A percentile compares a stretch with the other conserved stretches of the same genome.
Evolutionary conservation across 352 stramenopile genomes (phyloP).

Genomic region (Globisporangium okanoganense): DNA sequence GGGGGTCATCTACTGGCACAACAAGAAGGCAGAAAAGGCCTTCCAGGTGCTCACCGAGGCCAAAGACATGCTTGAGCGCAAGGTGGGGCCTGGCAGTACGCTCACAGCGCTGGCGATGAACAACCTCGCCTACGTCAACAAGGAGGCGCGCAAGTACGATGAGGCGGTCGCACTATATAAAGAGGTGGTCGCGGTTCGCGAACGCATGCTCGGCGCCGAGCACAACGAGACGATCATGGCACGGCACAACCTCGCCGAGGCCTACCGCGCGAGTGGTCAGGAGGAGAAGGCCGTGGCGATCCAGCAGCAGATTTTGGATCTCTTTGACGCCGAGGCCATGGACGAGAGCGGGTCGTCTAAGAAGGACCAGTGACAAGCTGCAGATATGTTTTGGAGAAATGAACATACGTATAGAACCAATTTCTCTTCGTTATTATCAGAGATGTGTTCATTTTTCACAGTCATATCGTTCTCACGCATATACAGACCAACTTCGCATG

Average conservation of each 20-base stretch:
- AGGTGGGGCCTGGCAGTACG: conserved; percentile 48
- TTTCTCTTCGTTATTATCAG: too few relatives aligned
- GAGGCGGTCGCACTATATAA: conserved; percentile 66
- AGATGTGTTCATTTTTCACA: too few relatives aligned
- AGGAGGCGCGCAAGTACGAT: conserved; percentile 67
- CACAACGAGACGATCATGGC: conserved; percentile 85
- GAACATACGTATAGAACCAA: conserved; percentile 1
- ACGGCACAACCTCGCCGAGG: conserved; percentile 76
- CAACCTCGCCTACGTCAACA: conserved; percentile 79
- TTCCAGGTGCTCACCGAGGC: conserved; percentile 60
- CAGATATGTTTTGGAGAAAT: background rate
- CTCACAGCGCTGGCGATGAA: conserved; percentile 80
- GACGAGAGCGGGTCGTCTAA: conserved; percentile 20
- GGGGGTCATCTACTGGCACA: conserved; percentile 78
- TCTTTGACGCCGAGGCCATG: conserved; percentile 53
- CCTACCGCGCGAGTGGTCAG: conserved; percentile 68
- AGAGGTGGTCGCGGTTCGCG: conserved; percentile 57
- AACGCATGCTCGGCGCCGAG: conserved; percentile 48
- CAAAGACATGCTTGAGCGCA: conserved; percentile 50
- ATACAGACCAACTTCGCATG: too few relatives aligned
- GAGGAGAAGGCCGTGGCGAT: conserved; percentile 75
- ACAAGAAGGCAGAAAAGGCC: conserved; percentile 70
- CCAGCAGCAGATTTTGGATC: conserved; percentile 76
- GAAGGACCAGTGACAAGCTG: background rate
- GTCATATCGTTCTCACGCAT: too few relatives aligned